Evolutionary conservation across 371 early-diverging fungal species (phyloP).

Genomic region (Mucor velutinosus): DNA sequence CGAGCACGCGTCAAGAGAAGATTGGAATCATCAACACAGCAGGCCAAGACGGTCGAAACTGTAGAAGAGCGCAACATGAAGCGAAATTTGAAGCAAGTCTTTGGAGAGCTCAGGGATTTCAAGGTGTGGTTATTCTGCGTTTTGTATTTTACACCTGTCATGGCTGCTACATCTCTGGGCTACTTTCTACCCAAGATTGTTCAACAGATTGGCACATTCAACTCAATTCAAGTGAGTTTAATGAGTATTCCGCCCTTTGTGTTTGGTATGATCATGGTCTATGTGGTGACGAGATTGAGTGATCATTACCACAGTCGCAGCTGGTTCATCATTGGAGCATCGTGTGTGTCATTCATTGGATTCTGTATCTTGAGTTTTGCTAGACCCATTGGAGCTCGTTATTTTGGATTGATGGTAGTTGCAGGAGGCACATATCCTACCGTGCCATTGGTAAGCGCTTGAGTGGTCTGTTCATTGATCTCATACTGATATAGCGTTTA

Average conservation of each 20-base stretch:
- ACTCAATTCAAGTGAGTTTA: conserved; percentile 50
- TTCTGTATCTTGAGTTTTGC: conserved; percentile 48
- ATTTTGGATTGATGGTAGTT: conserved; percentile 51
- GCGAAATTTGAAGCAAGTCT: conserved; percentile 22
- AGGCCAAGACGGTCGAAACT: background rate
- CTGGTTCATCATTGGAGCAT: conserved; percentile 51
- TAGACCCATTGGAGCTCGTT: conserved; percentile 37
- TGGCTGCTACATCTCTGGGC: conserved; percentile 54
- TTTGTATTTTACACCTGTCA: conserved; percentile 52
- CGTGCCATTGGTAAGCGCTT: conserved; percentile 45
- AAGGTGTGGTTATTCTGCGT: conserved; percentile 50
- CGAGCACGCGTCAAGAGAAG: conserved; percentile 25
- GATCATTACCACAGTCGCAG: conserved; percentile 38
- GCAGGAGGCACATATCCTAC: conserved; percentile 55
- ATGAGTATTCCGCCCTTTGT: conserved; percentile 54
- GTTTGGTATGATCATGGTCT: conserved; percentile 49
- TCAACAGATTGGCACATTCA: conserved; percentile 44
- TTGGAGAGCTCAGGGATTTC: conserved; percentile 34
- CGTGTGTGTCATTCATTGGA: conserved; percentile 36
- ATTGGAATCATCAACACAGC: conserved; percentile 4
- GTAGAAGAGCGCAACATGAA: conserved; percentile 14
- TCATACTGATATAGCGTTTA: background rate
- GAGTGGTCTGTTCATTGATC: background rate
- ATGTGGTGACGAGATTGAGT: conserved; percentile 38
- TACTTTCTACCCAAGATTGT: conserved; percentile 54